Percentiles rank a stretch among this genome's conserved stretches.
Evolutionary conservation across 139 green algal species (phyloP).

Genomic region (Mychonastes homosphaera): DNA sequence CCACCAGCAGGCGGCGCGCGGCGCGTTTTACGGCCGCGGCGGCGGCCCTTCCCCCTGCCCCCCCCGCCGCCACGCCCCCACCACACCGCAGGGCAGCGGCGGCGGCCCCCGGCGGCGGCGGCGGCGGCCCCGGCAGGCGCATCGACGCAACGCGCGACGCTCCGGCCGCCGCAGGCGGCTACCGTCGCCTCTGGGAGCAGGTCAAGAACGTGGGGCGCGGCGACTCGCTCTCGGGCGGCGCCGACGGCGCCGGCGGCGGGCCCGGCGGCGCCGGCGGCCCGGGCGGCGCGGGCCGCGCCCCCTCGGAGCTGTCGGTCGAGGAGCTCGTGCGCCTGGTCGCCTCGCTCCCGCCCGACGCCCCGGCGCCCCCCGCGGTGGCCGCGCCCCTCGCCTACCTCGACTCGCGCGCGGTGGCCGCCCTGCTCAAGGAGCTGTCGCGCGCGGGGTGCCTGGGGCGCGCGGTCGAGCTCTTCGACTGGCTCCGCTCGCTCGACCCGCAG

Average conservation of each 20-base stretch:
- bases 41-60: too few species aligned
- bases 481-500: slow-evolving; percentile 21
- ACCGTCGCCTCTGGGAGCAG: slow-evolving; percentile 26
- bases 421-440: slow-evolving; percentile 42
- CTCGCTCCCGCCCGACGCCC: slow-evolving; percentile 21
- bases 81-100: too few species aligned
- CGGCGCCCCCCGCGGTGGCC: slow-evolving; percentile 21
- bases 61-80: too few species aligned
- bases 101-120: too few species aligned
- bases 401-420: slow-evolving; percentile 20
- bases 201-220: slow-evolving; percentile 19
- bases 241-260: neutral
- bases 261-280: neutral
- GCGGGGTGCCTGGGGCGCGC: slow-evolving; percentile 16
- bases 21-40: too few species aligned
- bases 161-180: too few species aligned
- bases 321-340: slow-evolving; percentile 24
- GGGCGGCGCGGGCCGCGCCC: neutral
- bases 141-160: too few species aligned
- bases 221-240: slow-evolving; percentile 13
- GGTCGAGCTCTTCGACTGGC: slow-evolving; percentile 53
- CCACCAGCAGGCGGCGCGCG: too few species aligned
- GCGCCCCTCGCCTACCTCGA: slow-evolving; percentile 26
- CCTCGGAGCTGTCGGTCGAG: slow-evolving; percentile 24
- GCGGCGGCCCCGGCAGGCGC: too few species aligned